These are phyloP conservation scores for Penicillium coprophilum DNA, from an alignment of 495 filamentous ascomycete genomes.

Conservation along the genomic window DNA sequence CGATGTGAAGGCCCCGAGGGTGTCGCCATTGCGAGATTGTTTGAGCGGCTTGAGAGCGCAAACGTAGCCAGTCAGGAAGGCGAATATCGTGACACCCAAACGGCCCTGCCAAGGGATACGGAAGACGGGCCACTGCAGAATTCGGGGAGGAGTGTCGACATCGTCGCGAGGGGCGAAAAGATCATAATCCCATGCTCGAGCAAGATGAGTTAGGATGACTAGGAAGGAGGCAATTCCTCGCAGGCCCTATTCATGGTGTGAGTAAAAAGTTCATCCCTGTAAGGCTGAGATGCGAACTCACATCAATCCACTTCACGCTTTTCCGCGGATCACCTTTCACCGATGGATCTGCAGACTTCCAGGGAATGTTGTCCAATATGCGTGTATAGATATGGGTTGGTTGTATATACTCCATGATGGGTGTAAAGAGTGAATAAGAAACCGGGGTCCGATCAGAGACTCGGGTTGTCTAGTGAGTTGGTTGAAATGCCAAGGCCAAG, in stretches of 20 bases:
- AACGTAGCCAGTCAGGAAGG: constrained; percentile 67
- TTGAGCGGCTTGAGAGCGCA: constrained; percentile 67
- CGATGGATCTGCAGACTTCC: constrained; percentile 30
- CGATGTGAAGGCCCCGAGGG: constrained; percentile 50
- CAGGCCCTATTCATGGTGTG: constrained; percentile 52
- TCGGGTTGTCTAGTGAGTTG: constrained; percentile 5
- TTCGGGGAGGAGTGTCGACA: constrained; percentile 46
- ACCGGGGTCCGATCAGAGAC: not conserved
- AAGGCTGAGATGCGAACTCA: constrained; percentile 33
- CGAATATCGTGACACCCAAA: constrained; percentile 66
- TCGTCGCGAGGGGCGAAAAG: constrained; percentile 56
- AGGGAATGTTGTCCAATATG: constrained; percentile 32
- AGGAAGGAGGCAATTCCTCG: constrained; percentile 65
- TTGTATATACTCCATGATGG: constrained; percentile 27
- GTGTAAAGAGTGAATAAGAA: constrained; percentile 1
- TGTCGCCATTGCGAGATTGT: constrained; percentile 55
- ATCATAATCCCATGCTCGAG: constrained; percentile 57
- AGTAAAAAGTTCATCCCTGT: not conserved
- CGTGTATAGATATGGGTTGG: constrained; percentile 34
- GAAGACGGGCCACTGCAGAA: constrained; percentile 61
- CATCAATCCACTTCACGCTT: constrained; percentile 73
- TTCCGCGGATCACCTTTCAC: constrained; percentile 48
- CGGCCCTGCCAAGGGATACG: constrained; percentile 65
- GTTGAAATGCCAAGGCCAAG: not conserved
- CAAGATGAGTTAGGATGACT: constrained; percentile 66